A percentile compares a stretch with the other conserved stretches of the same genome.
Conservation (phyloP, 495 filamentous ascomycete genomes). For the Ramalina intermedia region DNA sequence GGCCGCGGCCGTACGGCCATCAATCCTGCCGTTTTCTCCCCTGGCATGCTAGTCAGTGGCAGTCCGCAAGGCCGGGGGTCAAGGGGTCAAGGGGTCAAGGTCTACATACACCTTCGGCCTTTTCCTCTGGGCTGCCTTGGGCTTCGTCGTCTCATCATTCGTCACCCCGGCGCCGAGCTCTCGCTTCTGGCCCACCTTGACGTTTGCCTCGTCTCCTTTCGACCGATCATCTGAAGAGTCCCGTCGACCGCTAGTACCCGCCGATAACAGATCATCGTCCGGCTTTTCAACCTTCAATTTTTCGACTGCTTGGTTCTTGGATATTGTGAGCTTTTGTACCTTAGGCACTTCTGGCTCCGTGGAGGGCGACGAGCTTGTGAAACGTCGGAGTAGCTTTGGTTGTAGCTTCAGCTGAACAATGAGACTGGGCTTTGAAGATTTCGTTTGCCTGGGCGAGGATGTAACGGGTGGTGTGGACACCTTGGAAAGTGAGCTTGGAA, state of each 20-base stretch:
- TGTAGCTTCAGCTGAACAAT: conserved; percentile 41
- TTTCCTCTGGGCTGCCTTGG: conserved; percentile 92
- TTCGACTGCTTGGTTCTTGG: conserved; percentile 21
- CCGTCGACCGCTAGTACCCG: too few species aligned
- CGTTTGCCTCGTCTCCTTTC: conserved; percentile 48
- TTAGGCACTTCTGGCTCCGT: conserved; percentile 17
- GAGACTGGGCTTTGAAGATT: conserved; percentile 29
- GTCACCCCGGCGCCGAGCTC: conserved; percentile 43
- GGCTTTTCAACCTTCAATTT: too few species aligned
- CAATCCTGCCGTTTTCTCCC: conserved; percentile 46
- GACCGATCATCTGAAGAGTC: conserved; percentile 34
- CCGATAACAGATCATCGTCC: too few species aligned
- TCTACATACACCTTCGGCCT: conserved; percentile 74
- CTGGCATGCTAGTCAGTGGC: conserved; percentile 26
- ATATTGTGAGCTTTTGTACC: conserved; percentile 22
- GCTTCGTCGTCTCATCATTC: conserved; percentile 47
- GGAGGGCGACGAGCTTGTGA: conserved; percentile 20
- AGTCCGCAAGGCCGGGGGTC: neutral
- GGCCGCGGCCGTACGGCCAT: conserved; percentile 20
- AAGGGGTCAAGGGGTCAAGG: conserved; percentile 11
- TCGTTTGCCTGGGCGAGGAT: conserved; percentile 24
- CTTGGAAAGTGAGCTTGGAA: conserved; percentile 13
- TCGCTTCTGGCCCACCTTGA: conserved; percentile 44
- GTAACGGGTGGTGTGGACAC: conserved; percentile 13
- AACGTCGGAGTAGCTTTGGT: conserved; percentile 30